Percentiles rank a stretch among this genome's conserved stretches.
Conservation (phyloP, 2,329 filamentous ascomycete species). For the Diaporthe ilicicola region DNA sequence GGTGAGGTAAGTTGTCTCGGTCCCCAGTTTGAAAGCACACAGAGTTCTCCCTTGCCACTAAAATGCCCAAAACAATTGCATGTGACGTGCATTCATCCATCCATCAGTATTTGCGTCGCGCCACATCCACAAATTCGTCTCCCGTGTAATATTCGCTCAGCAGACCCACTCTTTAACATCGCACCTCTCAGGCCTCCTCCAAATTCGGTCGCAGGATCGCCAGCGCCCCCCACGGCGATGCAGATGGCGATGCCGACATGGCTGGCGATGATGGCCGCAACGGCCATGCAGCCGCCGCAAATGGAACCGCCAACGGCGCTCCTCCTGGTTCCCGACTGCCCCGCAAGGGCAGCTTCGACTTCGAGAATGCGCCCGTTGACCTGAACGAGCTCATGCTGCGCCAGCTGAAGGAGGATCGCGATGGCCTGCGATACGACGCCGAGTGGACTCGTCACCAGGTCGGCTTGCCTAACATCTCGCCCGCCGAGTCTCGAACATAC, state of each 20-base stretch:
- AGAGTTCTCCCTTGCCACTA: no score
- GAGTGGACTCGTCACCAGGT: conserved; percentile 51
- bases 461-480: conserved; percentile 41
- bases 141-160: not conserved
- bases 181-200: not conserved
- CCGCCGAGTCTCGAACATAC: conserved; percentile 51
- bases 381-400: conserved; percentile 43
- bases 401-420: conserved; percentile 53
- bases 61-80: not conserved
- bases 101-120: not conserved
- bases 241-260: conserved; percentile 17
- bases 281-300: not conserved
- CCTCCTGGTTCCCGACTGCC: not conserved
- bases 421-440: conserved; percentile 52
- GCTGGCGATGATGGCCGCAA: not conserved
- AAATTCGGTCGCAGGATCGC: conserved; percentile 11
- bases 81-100: not conserved
- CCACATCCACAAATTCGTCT: conserved; percentile 21
- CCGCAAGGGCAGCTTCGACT: conserved; percentile 13
- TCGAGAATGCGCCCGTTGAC: conserved; percentile 32
- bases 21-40: not conserved
- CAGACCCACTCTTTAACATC: not conserved
- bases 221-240: not conserved
- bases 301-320: not conserved
- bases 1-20: conserved; percentile 27